Base-by-base conservation (phyloP, 2,329 filamentous ascomycete species). In the Arthrobotrys musiformis region DNA sequence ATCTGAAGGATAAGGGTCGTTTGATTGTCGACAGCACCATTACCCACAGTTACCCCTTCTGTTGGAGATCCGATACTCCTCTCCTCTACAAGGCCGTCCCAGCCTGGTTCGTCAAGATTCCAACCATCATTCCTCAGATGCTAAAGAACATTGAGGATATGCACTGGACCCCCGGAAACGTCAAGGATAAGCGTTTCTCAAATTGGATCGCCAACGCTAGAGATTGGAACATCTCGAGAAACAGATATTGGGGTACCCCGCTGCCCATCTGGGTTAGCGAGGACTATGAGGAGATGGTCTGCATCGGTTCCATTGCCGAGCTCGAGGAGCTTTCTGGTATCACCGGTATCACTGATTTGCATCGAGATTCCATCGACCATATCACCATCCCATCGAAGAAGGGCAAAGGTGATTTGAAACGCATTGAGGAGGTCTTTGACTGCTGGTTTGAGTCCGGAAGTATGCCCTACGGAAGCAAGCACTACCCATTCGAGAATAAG, bases 391-490 rank as follows among this genome's bases (percentile, higher is more conserved):
- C 94, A 0, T 96, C 92, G 82, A 92, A 92, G 84, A 88, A 91
- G 84, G 94, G 94, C 80, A 97, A 94, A 82, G 94, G 93, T 19
- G 86, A 88, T n/a, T 85, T 97, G 78, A 90, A 88, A 81, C 90
- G 94, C 80, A 88, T 95, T 8, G 90, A 93, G 62, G 93, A 97
- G 83, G 93, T 97, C 3, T 97, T 97, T 81, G 94, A 97, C 84
- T 97, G 94, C 83, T 97, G 94, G 93, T 97, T 97, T 79, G 94
- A 97, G 84, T 97, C 93, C 48, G 94, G 94, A 77, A 94, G 92
- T 82, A 97, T 97, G 94, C 94, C 94, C 1, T 97, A 97, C 82
- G 92, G 93, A 46, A 93, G 91, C 79, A 89, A 92, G 79, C 94
- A 97, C 83, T 97, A 96, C 82, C 94, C 94, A 5, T 97, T 97